These are phyloP conservation scores for Leptographium procerum DNA, from an alignment of 2,329 filamentous ascomycete species.

Conservation along the genomic window DNA sequence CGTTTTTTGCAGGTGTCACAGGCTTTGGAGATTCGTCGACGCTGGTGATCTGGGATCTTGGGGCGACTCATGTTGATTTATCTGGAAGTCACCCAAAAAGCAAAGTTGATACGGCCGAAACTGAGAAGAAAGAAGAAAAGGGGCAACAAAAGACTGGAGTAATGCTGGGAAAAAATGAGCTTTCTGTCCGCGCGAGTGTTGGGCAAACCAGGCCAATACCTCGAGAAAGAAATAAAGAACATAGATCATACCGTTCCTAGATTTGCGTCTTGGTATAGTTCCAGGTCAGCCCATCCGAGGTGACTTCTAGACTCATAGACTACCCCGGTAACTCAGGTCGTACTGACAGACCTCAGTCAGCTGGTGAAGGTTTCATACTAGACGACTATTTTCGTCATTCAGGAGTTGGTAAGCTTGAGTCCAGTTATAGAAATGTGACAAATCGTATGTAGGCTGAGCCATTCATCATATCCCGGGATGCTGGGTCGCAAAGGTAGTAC, in stretches of 20 bases:
- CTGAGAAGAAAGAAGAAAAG: not conserved
- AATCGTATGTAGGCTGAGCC: not conserved
- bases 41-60: slow-evolving; percentile 46
- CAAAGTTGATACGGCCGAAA: too few relatives aligned
- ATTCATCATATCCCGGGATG: not conserved
- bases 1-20: slow-evolving; percentile 54
- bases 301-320: not conserved
- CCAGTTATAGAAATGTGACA: not conserved
- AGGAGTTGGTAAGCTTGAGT: not conserved
- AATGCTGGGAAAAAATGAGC: not conserved
- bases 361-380: not conserved
- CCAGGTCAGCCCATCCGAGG: not conserved
- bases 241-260: not conserved
- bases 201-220: not conserved
- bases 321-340: not conserved
- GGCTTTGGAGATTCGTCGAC: slow-evolving; percentile 51
- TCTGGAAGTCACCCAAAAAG: too few relatives aligned
- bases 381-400: not conserved
- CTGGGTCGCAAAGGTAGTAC: not conserved
- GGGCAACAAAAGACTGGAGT: not conserved
- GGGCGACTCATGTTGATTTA: slow-evolving; percentile 33
- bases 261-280: not conserved
- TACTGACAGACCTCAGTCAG: not conserved
- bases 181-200: not conserved
- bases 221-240: not conserved